Evolutionary conservation across 2,329 filamentous ascomycete genomes (phyloP), one percentile per base, ranked within the genome.

Genomic region (Fusarium sp.): DNA sequence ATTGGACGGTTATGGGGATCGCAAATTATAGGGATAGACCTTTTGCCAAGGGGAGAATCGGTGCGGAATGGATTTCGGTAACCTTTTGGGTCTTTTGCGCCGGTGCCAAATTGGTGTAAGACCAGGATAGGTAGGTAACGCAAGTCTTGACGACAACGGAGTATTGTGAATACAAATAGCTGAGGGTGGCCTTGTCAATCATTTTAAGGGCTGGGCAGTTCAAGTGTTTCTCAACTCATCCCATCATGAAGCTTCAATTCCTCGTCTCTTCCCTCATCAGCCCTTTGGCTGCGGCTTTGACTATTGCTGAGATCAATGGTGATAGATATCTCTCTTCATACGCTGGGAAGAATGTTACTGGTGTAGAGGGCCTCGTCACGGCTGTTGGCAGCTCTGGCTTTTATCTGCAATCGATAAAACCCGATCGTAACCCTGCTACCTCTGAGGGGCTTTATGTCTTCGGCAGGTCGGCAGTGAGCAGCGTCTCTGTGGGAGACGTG

Each of bases 381-480:
- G 91, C 90, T 37, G 89, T 89, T 75, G 85, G 86, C 0, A 84
- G 86, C 17, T 84, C 83, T 64, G 91, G 91, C 15, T 84, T 93
- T 76, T 93, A 86, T 83, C 82, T 93, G 20, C 87, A 89, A 45
- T 91, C 90, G 2, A 86, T 85, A 1, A 82, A 81, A 37, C 85
- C 88, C 2, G 87, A 91, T 75, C 78, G 83, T 50, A 86, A 90
- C 75, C 77, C 81, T 17, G 81, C 83, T 49, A 90, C 89, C 5
- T 92, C 90, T 1, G 89, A 92, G 76, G 89, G 89, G 4, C 78
- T 93, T 67, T 93, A 91, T 73, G 86, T 93, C 42, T 93, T 86
- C 75, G 85, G 87, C 69, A 83, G 82, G 70, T 81, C 81, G 9
- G 83, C 87, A 3, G 83, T 84, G 23, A 78, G 81, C 10, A 86